Evolutionary conservation across 2,329 filamentous ascomycete genomes (phyloP).

Genomic region (Nemania bipapillata): DNA sequence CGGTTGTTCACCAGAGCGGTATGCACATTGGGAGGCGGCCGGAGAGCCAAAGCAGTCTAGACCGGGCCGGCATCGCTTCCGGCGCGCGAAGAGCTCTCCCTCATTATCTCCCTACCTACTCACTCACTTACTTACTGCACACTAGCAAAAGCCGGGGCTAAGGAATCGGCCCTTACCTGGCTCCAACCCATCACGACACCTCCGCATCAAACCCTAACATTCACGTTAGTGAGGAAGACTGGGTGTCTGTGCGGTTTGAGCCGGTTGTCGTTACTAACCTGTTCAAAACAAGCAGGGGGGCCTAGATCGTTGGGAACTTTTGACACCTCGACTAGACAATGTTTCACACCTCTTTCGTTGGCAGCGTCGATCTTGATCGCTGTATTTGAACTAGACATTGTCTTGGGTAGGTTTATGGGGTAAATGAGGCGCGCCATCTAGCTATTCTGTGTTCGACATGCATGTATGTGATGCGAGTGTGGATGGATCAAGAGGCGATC

Average conservation of each 20-base stretch:
- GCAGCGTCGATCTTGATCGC: background rate
- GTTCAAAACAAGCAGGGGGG: background rate
- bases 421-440: background rate
- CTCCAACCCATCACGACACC: slow-evolving; percentile 10
- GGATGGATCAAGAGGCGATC: background rate
- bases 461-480: background rate
- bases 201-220: background rate
- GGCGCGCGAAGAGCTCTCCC: background rate
- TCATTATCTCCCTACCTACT: background rate
- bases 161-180: slow-evolving; percentile 18
- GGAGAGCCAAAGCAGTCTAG: background rate
- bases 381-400: slow-evolving; percentile 20
- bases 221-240: background rate
- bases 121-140: background rate
- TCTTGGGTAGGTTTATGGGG: slow-evolving; percentile 2
- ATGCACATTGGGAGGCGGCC: background rate
- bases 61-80: background rate
- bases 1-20: background rate
- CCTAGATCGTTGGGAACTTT: background rate
- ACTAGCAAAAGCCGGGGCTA: background rate
- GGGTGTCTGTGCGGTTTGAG: background rate
- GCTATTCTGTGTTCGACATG: background rate
- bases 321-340: slow-evolving; percentile 26
- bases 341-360: slow-evolving; percentile 18
- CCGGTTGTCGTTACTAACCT: background rate